A percentile compares a stretch with the other conserved stretches of the same genome.
phyloP scores from a whole-genome alignment of 2,329 filamentous ascomycete genomes.

The Aspergillus niger region DNA sequence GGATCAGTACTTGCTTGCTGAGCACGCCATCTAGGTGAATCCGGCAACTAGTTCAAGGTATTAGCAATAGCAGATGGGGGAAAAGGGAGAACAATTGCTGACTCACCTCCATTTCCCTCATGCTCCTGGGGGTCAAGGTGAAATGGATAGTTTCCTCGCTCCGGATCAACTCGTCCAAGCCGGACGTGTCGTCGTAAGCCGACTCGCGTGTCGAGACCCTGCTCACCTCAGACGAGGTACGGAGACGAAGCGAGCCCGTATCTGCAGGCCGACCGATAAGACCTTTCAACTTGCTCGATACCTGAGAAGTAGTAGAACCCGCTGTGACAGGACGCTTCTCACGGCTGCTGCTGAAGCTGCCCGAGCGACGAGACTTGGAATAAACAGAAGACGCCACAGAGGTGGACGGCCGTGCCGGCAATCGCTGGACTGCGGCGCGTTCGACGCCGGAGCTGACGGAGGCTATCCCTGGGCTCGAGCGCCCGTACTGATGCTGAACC shows the following conservation, averaged over 20 bases:
- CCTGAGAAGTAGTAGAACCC: slow-evolving; percentile 43
- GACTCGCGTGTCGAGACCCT: slow-evolving; percentile 34
- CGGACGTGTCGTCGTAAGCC: slow-evolving; percentile 58
- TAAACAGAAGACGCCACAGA: slow-evolving; percentile 29
- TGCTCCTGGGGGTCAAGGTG: slow-evolving; percentile 76
- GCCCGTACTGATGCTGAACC: slow-evolving; percentile 27
- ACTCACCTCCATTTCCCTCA: slow-evolving; percentile 74
- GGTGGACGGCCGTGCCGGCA: slow-evolving; percentile 35
- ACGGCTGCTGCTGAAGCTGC: slow-evolving; percentile 41
- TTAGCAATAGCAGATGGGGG: slow-evolving; percentile 4
- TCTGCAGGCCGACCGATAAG: slow-evolving; percentile 40
- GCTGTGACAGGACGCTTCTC: slow-evolving; percentile 44
- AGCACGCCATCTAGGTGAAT: slow-evolving; percentile 35
- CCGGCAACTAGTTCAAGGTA: slow-evolving; percentile 30
- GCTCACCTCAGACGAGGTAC: slow-evolving; percentile 41
- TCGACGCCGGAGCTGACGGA: slow-evolving; percentile 32
- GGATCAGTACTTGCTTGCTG: slow-evolving; percentile 40
- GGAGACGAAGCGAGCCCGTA: slow-evolving; percentile 31
- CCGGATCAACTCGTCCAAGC: slow-evolving; percentile 78
- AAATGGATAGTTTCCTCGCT: slow-evolving; percentile 82
- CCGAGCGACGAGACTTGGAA: slow-evolving; percentile 39
- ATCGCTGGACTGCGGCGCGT: slow-evolving; percentile 45
- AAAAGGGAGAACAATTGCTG: background rate
- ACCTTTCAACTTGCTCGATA: slow-evolving; percentile 46
- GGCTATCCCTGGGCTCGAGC: slow-evolving; percentile 24